Conservation (phyloP, 768 basidiomycete species). For the Coprinopsis strossmayeri region DNA sequence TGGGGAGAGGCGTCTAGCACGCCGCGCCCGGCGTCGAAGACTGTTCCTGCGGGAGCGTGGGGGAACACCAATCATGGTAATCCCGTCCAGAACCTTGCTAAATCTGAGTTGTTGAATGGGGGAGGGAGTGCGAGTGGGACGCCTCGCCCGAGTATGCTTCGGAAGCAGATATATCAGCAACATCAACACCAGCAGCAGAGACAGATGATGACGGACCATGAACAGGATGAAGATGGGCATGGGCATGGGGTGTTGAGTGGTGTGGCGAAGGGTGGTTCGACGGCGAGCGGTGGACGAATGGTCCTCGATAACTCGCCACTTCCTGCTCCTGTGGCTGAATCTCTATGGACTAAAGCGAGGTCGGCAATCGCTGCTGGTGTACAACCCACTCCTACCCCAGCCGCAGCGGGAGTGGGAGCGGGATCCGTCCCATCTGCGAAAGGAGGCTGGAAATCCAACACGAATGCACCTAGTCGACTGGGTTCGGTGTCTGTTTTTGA, state of each 20-base stretch:
- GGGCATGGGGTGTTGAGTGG: too few species aligned
- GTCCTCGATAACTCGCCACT: background rate
- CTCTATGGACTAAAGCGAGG: conserved; percentile 1
- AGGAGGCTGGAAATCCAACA: conserved; percentile 1
- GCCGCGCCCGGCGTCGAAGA: too few species aligned
- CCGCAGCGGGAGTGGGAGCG: background rate
- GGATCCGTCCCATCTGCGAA: background rate
- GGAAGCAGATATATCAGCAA: background rate
- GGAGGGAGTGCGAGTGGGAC: background rate
- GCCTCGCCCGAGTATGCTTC: background rate
- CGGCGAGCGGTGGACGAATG: background rate
- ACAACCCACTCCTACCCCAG: too few species aligned
- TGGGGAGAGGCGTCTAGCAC: too few species aligned
- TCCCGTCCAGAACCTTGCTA: too few species aligned
- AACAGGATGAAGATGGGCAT: too few species aligned
- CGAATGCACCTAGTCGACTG: conserved; percentile 3
- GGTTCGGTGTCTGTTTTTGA: conserved; percentile 1
- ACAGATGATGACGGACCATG: background rate
- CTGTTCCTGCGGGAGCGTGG: too few species aligned
- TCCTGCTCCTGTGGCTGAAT: background rate
- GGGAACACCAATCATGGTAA: too few species aligned
- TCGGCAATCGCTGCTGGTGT: too few species aligned
- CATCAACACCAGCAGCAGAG: background rate
- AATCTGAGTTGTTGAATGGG: background rate
- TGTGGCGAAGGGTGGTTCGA: conserved; percentile 1